These are phyloP conservation scores for Eucalyptus caleyi DNA, from an alignment of 345 rosid genomes.

Conservation along the genomic window DNA sequence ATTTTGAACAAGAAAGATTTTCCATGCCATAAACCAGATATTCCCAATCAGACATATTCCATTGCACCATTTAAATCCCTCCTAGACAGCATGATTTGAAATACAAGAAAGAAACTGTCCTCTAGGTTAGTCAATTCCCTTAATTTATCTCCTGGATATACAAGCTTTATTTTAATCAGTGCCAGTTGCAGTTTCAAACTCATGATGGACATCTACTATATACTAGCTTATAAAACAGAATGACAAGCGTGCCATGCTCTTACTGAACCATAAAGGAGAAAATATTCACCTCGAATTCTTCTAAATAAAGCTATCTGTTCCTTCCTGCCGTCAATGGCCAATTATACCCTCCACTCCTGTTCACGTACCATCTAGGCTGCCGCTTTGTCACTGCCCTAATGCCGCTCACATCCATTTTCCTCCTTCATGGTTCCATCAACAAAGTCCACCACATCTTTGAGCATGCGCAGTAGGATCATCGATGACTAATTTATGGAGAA, in stretches of 20 bases:
- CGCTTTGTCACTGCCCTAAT: conserved; percentile 62
- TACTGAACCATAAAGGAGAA: neutral
- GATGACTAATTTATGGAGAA: neutral
- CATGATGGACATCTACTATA: neutral
- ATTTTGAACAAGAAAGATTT: too few species aligned
- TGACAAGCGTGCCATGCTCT: neutral
- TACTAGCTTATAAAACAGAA: neutral
- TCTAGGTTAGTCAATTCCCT: neutral
- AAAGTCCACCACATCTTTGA: neutral
- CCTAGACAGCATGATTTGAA: neutral
- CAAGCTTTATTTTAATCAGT: too few species aligned
- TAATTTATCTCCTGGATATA: neutral
- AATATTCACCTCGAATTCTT: neutral
- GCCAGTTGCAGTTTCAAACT: too few species aligned
- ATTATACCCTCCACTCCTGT: conserved; percentile 72
- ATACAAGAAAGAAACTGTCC: neutral
- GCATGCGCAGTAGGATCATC: neutral
- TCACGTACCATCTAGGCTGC: conserved; percentile 85
- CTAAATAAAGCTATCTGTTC: conserved; percentile 31
- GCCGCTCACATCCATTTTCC: conserved; percentile 50
- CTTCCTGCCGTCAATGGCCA: conserved; percentile 64
- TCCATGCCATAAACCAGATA: neutral
- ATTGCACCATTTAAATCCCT: neutral
- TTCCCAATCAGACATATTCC: neutral
- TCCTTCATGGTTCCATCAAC: neutral